Conservation (phyloP, 83 land plant species). For the Larix sibirica region DNA sequence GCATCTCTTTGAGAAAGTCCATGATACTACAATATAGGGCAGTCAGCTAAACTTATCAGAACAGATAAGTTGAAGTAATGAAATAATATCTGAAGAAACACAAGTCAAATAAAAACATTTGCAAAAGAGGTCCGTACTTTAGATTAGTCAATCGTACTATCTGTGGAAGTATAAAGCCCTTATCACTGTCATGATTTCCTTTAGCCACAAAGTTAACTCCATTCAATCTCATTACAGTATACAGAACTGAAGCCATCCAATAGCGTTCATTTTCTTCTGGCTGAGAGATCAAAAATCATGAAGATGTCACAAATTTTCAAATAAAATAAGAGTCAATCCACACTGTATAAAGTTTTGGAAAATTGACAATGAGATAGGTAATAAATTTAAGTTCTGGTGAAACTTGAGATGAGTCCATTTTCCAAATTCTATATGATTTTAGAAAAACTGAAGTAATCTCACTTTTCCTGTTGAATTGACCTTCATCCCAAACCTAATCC, state of each 20-base stretch:
- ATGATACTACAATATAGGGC: conserved; percentile 30
- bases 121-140: conserved; percentile 35
- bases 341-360: too few relatives aligned
- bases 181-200: conserved; percentile 20
- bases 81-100: not conserved
- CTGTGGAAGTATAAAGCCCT: conserved; percentile 57
- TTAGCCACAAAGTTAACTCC: conserved; percentile 12
- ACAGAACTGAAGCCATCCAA: conserved; percentile 66
- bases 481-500: too few relatives aligned
- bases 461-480: too few relatives aligned
- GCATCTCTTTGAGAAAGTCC: conserved; percentile 74
- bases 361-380: too few relatives aligned
- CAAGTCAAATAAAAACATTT: not conserved
- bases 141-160: conserved; percentile 64
- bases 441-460: too few relatives aligned
- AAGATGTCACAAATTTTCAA: not conserved
- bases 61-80: not conserved
- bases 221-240: conserved; percentile 46
- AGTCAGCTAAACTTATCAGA: conserved; percentile 22
- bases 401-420: too few relatives aligned
- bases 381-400: too few relatives aligned
- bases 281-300: conserved; percentile 27
- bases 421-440: not conserved
- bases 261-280: conserved; percentile 69
- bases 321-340: not conserved